Evolutionary conservation across 2,329 filamentous ascomycete genomes (phyloP).

Genomic region (Waltergamsia citrina): DNA sequence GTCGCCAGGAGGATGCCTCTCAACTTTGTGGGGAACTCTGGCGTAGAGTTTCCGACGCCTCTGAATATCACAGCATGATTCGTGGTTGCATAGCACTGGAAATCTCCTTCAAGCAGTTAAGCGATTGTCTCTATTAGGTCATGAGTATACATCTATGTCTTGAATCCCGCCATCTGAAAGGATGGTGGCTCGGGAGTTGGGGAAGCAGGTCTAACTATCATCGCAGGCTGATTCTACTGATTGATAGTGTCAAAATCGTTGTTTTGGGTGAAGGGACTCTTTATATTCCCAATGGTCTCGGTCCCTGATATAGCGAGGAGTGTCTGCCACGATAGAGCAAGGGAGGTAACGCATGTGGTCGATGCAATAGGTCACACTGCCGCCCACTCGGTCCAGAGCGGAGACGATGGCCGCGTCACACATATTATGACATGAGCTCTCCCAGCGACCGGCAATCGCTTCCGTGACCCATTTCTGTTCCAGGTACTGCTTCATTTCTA

Average conservation of each 20-base stretch:
- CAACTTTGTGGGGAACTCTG: neutral
- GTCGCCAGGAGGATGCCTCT: no score
- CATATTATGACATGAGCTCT: constrained; percentile 4
- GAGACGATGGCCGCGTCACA: constrained; percentile 4
- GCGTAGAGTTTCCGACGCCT: constrained; percentile 1
- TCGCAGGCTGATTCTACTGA: neutral
- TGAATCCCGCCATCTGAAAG: neutral
- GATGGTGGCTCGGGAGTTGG: neutral
- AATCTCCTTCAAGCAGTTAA: neutral
- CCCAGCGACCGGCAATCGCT: constrained; percentile 4
- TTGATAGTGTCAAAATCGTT: neutral
- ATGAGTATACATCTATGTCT: constrained; percentile 1
- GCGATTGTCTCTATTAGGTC: neutral
- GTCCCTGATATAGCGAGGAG: constrained; percentile 1
- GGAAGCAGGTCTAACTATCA: neutral
- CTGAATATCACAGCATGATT: constrained; percentile 1
- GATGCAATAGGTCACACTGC: constrained; percentile 3
- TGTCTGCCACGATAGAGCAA: constrained; percentile 4
- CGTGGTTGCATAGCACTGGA: neutral
- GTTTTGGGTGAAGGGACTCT: constrained; percentile 2
- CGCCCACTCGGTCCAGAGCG: constrained; percentile 2
- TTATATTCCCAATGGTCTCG: constrained; percentile 3
- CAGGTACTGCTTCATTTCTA: constrained; percentile 5
- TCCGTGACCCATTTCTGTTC: constrained; percentile 4
- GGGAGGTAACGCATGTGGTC: constrained; percentile 4